Evolutionary conservation across 2,329 filamentous ascomycete genomes (phyloP), one percentile per base, ranked within the genome.

Genomic region (Xylaria sp.): DNA sequence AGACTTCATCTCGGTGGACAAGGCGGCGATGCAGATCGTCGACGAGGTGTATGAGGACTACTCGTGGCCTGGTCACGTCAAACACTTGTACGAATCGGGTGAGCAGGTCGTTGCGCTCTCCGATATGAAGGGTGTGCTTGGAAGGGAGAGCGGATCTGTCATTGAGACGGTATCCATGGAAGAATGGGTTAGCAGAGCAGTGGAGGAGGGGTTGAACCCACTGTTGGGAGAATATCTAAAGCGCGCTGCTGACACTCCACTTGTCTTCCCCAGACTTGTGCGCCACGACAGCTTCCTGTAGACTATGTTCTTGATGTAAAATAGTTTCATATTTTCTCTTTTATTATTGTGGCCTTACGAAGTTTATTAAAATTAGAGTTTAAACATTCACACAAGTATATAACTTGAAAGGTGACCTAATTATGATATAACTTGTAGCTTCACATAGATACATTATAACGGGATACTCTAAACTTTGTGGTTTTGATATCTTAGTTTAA

Each of bases 21-120:
- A 37, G 4, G 63, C 27, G 5, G 66, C 63, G n/a, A 69, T 65
- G 61, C 66, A 68, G 50, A 51, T 68, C n/a, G 61, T 42, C 18
- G 66, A 68, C 25, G 66, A 68, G 32, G 62, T 68, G 12, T 70
- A 67, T 51, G 68, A 70, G 51, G 68, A 67, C 64, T 67, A 70
- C 40, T 65, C 64, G 18, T 67, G 64, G 68, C 60, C 64, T 3
- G 68, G 68, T 32, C 23, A 70, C 23, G 64, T 70, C 21, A 67
- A 70, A 16, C 67, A 65, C n/a, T 27, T 67, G 21, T 70, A 67
- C 57, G 64, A 70, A 25, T 67, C 68, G 3, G 68, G 68, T 2
- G 64, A 70, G 16, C 37, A 67, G 13, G 60, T 50, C 3, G 40
- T 70, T 44, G 18, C 63, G 1, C 23, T 70, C 23, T 62, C 61